Evolutionary conservation across 2,329 filamentous ascomycete genomes (phyloP), one percentile per base, ranked within the genome.

Genomic region (Alternaria angustiovoidea): DNA sequence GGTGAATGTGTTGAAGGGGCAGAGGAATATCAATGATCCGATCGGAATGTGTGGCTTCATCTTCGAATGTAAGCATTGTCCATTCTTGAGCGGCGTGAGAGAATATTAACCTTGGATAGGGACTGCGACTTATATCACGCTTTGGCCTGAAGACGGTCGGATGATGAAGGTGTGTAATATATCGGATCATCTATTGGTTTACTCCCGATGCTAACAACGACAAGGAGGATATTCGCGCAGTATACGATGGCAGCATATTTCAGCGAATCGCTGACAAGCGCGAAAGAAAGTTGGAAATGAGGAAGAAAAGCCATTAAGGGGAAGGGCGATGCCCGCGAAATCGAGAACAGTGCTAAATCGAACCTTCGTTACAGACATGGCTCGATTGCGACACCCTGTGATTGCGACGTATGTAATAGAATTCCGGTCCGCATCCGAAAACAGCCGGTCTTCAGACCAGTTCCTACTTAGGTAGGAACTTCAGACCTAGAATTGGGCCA

Each of bases 121-220:
- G 81, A 66, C 80, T 3, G 83, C 83, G 0, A 83, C 83, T 0
- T 86, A 84, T 57, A 66, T 87, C 16, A 75, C 88, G 44, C 74
- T 87, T 6, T 84, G 82, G 82, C 85, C 86, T 0, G 80, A 82
- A 41, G 84, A 88, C 68, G 86, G 86, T 0, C 77, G 78, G 51
- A 81, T 88, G 75, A 80, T 75, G 68, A 88, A 88, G 52, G 60
- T 62, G 18, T 22, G 48, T 26, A 18, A 22, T 12, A 18, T 11
- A 4, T 32, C 1, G 2, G 7, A 32, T n/a, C 1, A 24, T 39
- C 11, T 24, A 2, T 36, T 28, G 11, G 11, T 9, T 38, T 49
- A 6, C 14, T 36, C 1, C 7, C 22, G 5, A 38, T 34, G n/a
- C 41, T 53, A 22, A 36, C 30, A 42, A 7, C 12, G 18, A 22